These are phyloP conservation scores for Diaporthe nobilis DNA, from an alignment of 2,329 filamentous ascomycete genomes.

Conservation along the genomic window DNA sequence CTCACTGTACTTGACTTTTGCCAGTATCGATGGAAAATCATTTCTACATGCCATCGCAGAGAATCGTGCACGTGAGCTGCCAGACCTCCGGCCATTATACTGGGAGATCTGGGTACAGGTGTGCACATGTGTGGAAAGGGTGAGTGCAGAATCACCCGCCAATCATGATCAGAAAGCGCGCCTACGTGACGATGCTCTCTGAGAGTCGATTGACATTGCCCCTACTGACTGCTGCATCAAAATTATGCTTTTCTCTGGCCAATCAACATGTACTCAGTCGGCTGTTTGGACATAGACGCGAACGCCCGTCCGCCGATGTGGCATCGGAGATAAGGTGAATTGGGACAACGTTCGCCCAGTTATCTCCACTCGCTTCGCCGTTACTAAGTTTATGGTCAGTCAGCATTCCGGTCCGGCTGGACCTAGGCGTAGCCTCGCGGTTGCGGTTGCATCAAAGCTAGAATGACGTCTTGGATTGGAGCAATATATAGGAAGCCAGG, in stretches of 20 bases:
- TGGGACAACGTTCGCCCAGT: slow-evolving; percentile 4
- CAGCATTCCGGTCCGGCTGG: slow-evolving; percentile 9
- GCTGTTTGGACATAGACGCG: slow-evolving; percentile 3
- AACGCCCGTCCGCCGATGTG: background rate
- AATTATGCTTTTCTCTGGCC: background rate
- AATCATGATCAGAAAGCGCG: background rate
- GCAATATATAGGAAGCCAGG: background rate
- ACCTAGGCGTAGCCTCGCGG: background rate
- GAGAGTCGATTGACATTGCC: background rate
- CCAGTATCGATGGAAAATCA: slow-evolving; percentile 16
- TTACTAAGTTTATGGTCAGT: slow-evolving; percentile 10
- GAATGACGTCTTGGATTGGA: slow-evolving; percentile 32
- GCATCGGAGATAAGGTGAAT: background rate
- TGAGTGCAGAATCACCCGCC: too few species aligned
- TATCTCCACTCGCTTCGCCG: background rate
- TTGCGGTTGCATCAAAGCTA: background rate
- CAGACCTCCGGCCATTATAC: background rate
- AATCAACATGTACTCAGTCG: background rate
- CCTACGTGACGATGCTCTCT: background rate
- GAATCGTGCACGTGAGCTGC: background rate
- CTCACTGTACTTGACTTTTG: slow-evolving; percentile 32
- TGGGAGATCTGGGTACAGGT: too few species aligned
- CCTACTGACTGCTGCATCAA: background rate
- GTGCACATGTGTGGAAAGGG: too few species aligned
- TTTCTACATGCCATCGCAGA: background rate